A percentile compares a stretch with the other conserved stretches of the same genome.
Conservation (phyloP, 768 basidiomycete species). For the Naganishia antarctica region DNA sequence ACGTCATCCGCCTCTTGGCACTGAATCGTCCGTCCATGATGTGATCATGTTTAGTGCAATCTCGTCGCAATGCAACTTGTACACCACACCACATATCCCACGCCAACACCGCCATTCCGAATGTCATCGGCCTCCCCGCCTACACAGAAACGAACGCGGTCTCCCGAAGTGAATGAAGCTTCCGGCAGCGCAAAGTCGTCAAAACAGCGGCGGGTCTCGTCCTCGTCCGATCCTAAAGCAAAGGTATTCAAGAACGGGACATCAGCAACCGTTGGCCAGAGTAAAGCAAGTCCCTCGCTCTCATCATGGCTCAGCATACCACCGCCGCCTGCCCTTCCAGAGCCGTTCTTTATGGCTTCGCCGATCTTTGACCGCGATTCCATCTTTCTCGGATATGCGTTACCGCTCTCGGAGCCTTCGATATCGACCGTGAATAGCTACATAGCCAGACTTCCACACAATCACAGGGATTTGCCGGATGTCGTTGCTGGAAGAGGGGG, state of each 20-base stretch:
- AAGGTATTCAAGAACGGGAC: not conserved
- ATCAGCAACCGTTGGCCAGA: not conserved
- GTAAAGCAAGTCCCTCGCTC: constrained; percentile 17
- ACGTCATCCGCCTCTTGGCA: no score
- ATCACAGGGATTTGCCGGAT: constrained; percentile 27
- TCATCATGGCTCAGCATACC: constrained; percentile 27
- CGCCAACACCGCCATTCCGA: not conserved
- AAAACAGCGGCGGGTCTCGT: constrained; percentile 3
- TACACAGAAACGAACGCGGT: not conserved
- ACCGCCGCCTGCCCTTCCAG: constrained; percentile 20
- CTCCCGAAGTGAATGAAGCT: not conserved
- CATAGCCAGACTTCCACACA: constrained; percentile 22
- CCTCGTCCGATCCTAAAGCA: not conserved
- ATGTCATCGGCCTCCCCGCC: not conserved
- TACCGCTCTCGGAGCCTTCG: constrained; percentile 23
- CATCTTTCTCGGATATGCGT: constrained; percentile 28
- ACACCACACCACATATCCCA: no score
- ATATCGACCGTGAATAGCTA: constrained; percentile 9
- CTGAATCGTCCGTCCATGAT: no score
- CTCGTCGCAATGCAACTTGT: no score
- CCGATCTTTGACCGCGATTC: constrained; percentile 25
- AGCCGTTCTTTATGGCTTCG: constrained; percentile 9
- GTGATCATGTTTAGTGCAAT: no score
- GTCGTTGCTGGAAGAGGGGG: constrained; percentile 25
- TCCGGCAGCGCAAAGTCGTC: not conserved